Base-by-base conservation (phyloP, 106 monocot genomes). In the Allium cepa region DNA sequence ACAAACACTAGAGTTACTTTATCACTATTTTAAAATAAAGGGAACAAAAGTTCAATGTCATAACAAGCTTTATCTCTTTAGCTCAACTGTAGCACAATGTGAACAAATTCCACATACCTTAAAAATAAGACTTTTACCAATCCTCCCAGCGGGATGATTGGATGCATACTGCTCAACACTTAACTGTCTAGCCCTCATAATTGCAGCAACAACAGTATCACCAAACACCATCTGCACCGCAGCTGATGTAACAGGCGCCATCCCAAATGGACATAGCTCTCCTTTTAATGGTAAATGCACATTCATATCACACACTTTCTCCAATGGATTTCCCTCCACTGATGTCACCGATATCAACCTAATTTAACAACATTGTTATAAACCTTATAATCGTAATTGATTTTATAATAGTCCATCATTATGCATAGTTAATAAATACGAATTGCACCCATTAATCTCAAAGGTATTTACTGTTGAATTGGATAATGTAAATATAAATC, bases 81-180 rank as follows among this genome's bases (percentile, higher is more conserved):
- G 36, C 36, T 36, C 36, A 36, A 36, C 4, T 36, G 5, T 4
- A 4, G 36, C 36, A 36, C 36, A 36, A 36, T 36, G 36, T 36
- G 36, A 36, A 36, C 5, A 5, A 36, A 36, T 36, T 36, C 36
- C 36, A 36, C 36, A 36, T 46, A 93, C 88, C 82, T 85, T 94
- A 69, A 87, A 85, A 64, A 85, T 96, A 61, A 96, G 95, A 71
- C 81, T 81, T 72, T 95, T 95, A 36, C 91, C 91, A 45, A 91
- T 96, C 79, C 78, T 77, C 10, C 91, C 91, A 0, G 91, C 88
- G 0, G 91, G 91, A 62, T 96, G 91, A 56, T 91, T 95, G 14
- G 83, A 28, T 4, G 81, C 91, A 56, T 88, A 91, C 79, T 91
- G 74, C 11, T 91, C 88, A 55, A 64, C 79, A 56, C 77, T 83